Conservation (phyloP, 2,329 filamentous ascomycete genomes). For the Fulvia fulva region DNA sequence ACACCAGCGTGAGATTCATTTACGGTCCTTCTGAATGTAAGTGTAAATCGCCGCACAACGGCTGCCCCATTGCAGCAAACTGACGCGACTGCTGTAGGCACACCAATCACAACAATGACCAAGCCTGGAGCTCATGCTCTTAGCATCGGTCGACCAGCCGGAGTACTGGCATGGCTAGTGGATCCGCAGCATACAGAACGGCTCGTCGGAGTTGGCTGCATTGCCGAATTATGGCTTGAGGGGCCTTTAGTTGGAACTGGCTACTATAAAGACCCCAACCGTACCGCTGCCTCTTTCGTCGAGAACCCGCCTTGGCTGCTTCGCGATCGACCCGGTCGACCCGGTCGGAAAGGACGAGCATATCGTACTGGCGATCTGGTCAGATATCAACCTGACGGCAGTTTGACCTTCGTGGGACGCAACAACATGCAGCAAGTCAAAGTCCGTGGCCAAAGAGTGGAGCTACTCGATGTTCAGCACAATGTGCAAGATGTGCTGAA, state of each 20-base stretch:
- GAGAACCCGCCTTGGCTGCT: slow-evolving; percentile 24
- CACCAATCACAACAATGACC: too few species aligned
- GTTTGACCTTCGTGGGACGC: slow-evolving; percentile 56
- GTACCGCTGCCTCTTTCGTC: slow-evolving; percentile 24
- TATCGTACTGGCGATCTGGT: slow-evolving; percentile 61
- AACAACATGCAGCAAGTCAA: slow-evolving; percentile 70
- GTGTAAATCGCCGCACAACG: not conserved
- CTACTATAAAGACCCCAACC: slow-evolving; percentile 36
- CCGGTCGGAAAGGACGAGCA: slow-evolving; percentile 38
- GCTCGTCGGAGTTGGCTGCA: slow-evolving; percentile 34
- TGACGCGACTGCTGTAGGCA: too few species aligned
- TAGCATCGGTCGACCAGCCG: slow-evolving; percentile 2
- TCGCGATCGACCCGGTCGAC: slow-evolving; percentile 2
- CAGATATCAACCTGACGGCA: slow-evolving; percentile 50
- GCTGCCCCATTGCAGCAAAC: too few species aligned
- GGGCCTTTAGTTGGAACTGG: slow-evolving; percentile 43
- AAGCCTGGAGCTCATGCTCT: too few species aligned
- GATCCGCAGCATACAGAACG: not conserved
- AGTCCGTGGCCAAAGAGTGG: slow-evolving; percentile 70
- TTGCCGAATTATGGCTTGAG: slow-evolving; percentile 47
- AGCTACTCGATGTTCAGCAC: slow-evolving; percentile 68
- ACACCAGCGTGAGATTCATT: not conserved
- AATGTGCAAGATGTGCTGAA: slow-evolving; percentile 37
- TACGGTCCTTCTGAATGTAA: not conserved
- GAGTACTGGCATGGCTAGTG: not conserved